Conservation (phyloP, 2,329 filamentous ascomycete species). For the Magnaporthiopsis incrustans region DNA sequence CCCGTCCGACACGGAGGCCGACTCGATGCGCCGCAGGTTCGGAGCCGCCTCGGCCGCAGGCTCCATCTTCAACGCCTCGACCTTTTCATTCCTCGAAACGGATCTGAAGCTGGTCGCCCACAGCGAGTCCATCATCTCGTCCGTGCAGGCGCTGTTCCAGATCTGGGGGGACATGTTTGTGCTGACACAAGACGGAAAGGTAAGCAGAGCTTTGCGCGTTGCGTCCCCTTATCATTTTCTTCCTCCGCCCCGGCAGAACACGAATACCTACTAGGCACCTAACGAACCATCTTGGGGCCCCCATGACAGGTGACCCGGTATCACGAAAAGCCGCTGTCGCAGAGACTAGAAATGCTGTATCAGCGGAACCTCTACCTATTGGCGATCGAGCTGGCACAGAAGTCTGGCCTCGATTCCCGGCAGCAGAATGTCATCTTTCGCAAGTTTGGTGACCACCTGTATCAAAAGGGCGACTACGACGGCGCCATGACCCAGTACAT, state of each 20-base stretch:
- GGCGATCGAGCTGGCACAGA: constrained; percentile 88
- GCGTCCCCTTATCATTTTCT: too few species aligned
- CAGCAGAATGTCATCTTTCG: constrained; percentile 91
- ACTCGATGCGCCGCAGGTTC: constrained; percentile 61
- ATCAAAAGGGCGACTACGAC: constrained; percentile 92
- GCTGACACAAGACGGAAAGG: constrained; percentile 88
- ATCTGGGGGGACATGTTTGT: constrained; percentile 90
- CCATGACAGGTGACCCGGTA: constrained; percentile 65
- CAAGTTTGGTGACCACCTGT: constrained; percentile 88
- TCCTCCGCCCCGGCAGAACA: too few species aligned
- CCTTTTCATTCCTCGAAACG: constrained; percentile 85
- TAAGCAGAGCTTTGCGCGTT: constrained; percentile 23
- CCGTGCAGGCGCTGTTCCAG: constrained; percentile 71
- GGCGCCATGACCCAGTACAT: constrained; percentile 99
- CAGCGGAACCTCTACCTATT: constrained; percentile 87
- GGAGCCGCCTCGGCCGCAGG: constrained; percentile 64
- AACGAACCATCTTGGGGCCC: too few species aligned
- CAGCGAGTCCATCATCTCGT: constrained; percentile 73
- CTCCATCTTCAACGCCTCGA: constrained; percentile 76
- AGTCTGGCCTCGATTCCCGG: constrained; percentile 67
- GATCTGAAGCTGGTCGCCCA: constrained; percentile 86
- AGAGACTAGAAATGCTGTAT: constrained; percentile 88
- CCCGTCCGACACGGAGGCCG: constrained; percentile 40
- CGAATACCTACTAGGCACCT: neutral
- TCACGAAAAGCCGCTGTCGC: constrained; percentile 81